These are phyloP conservation scores for Collybiopsis confluens DNA, from an alignment of 768 basidiomycete genomes.

Conservation along the genomic window DNA sequence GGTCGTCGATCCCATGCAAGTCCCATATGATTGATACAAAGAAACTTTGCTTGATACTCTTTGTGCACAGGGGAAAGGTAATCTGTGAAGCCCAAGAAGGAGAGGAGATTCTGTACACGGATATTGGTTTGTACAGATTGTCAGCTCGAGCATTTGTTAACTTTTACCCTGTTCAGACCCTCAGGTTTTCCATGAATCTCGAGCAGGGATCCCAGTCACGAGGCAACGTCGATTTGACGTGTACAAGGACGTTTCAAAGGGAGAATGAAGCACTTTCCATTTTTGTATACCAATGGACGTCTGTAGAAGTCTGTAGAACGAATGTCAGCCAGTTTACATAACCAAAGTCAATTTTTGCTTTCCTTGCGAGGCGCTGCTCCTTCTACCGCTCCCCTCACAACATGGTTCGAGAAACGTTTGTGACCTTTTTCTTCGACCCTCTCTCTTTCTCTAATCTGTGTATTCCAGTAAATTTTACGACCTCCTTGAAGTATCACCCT, in stretches of 20 bases:
- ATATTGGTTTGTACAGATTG: conserved; percentile 62
- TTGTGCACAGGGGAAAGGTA: conserved; percentile 59
- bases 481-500: conserved; percentile 78
- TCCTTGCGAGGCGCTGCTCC: too few relatives aligned
- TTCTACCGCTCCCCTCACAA: neutral
- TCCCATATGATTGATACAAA: conserved; percentile 7
- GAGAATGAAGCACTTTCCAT: conserved; percentile 8
- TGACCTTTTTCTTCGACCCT: neutral
- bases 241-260: conserved; percentile 66
- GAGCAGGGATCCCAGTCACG: conserved; percentile 88
- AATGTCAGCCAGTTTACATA: neutral
- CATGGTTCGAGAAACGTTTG: conserved; percentile 10
- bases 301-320: conserved; percentile 8
- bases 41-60: neutral
- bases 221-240: conserved; percentile 90
- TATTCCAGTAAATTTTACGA: conserved; percentile 81
- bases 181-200: conserved; percentile 55
- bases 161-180: conserved; percentile 35
- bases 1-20: conserved; percentile 87
- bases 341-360: neutral
- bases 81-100: conserved; percentile 69
- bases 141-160: neutral
- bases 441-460: neutral
- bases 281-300: conserved; percentile 5
- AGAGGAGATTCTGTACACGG: conserved; percentile 74